These are phyloP conservation scores for Yamadazyma sp. DNA, from an alignment of 805 yeast genomes.

Conservation along the genomic window DNA sequence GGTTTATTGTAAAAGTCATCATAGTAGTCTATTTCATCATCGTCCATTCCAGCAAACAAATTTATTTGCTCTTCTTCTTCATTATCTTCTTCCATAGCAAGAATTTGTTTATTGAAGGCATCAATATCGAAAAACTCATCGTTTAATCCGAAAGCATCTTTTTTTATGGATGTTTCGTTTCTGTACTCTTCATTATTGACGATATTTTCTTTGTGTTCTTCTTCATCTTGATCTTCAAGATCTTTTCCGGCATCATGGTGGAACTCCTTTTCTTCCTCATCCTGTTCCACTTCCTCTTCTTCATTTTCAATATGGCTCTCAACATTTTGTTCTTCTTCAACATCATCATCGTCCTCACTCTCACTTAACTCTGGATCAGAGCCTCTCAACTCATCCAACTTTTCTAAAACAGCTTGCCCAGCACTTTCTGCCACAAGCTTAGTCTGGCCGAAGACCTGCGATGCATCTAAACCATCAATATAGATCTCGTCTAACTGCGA, in stretches of 20 bases:
- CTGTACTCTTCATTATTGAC: constrained; percentile 12
- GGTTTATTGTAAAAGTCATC: constrained; percentile 65
- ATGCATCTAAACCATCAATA: constrained; percentile 82
- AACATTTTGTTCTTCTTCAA: constrained; percentile 13
- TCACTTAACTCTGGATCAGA: constrained; percentile 31
- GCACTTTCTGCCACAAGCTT: constrained; percentile 81
- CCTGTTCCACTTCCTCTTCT: constrained; percentile 31
- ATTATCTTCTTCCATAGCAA: constrained; percentile 49
- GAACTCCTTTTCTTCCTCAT: constrained; percentile 1
- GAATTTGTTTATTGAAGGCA: constrained; percentile 73
- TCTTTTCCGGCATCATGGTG: background rate
- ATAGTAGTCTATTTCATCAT: constrained; percentile 57
- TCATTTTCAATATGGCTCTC: constrained; percentile 14
- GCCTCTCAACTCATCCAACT: constrained; percentile 49
- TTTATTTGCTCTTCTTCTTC: constrained; percentile 34
- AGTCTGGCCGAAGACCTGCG: constrained; percentile 92
- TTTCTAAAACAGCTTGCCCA: constrained; percentile 59
- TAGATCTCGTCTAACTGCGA: constrained; percentile 79
- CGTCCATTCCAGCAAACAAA: constrained; percentile 40
- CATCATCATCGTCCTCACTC: constrained; percentile 16
- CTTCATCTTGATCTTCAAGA: background rate
- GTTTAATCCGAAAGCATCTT: constrained; percentile 67
- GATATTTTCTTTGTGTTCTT: background rate
- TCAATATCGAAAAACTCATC: constrained; percentile 85
- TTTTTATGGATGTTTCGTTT: constrained; percentile 15